phyloP scores from a whole-genome alignment of 169 alveolate species.

The Plasmodium sp. region DNA sequence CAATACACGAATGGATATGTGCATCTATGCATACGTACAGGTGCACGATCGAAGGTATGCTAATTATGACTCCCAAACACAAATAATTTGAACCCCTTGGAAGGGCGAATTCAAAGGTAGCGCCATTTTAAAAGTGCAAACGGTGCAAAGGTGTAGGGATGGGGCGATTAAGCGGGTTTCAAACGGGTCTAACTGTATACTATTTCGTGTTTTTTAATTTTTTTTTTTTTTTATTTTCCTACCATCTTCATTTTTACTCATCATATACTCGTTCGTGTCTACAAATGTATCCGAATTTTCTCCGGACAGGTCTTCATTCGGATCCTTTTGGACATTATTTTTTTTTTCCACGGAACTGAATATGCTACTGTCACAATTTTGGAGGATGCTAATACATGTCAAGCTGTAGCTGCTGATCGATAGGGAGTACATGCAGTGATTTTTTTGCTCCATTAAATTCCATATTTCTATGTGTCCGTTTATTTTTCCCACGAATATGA shows the following conservation, averaged over 20 bases:
- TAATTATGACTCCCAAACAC: not conserved
- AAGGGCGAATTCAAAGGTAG: not conserved
- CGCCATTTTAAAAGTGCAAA: not conserved
- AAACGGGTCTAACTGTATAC: not conserved
- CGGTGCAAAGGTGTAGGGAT: not conserved
- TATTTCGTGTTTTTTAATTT: not conserved
- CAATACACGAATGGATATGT: not conserved
- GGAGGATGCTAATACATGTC: constrained; percentile 57
- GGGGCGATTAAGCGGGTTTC: not conserved
- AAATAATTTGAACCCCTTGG: not conserved
- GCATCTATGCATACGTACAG: not conserved
- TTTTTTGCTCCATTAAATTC: constrained; percentile 59
- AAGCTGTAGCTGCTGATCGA: constrained; percentile 65
- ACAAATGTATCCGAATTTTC: constrained; percentile 38
- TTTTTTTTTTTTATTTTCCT: constrained; percentile 4
- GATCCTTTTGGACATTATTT: not conserved
- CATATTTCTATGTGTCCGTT: constrained; percentile 76
- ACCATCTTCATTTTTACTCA: constrained; percentile 70
- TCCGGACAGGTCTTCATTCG: not conserved
- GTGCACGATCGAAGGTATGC: not conserved
- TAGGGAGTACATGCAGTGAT: constrained; percentile 34
- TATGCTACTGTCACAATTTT: constrained; percentile 14
- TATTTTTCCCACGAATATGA: constrained; percentile 61
- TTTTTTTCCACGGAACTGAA: constrained; percentile 12
- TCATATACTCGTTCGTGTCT: constrained; percentile 70